Evolutionary conservation across 495 filamentous ascomycete species (phyloP).

Genomic region (Talaromyces liani): DNA sequence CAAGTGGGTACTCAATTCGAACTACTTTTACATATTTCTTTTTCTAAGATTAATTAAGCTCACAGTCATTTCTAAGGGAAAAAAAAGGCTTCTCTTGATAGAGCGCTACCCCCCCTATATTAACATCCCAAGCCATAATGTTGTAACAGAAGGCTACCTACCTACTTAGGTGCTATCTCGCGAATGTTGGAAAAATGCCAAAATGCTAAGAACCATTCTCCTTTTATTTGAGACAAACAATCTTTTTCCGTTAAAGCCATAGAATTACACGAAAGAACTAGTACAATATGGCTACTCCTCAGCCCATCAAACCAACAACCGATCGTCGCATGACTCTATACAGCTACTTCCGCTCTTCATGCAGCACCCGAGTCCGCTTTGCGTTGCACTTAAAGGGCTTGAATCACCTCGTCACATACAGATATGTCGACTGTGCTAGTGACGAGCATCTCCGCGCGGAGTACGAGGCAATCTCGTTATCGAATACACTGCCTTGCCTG

Average conservation of each 20-base stretch:
- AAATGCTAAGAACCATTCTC: background rate
- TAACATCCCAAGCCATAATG: too few relatives aligned
- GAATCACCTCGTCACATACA: background rate
- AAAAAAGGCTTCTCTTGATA: background rate
- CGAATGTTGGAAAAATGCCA: background rate
- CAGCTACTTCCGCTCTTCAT: constrained; percentile 50
- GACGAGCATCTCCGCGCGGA: background rate
- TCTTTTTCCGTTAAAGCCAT: background rate
- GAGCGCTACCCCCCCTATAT: too few relatives aligned
- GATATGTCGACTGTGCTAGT: background rate
- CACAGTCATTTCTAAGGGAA: background rate
- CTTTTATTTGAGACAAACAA: background rate
- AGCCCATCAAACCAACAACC: background rate
- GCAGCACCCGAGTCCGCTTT: constrained; percentile 44
- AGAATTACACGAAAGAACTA: background rate
- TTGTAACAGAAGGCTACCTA: too few relatives aligned
- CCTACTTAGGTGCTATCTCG: background rate
- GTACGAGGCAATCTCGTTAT: background rate
- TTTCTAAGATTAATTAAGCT: background rate
- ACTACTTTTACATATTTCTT: background rate
- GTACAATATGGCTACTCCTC: background rate
- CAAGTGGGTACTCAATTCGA: background rate
- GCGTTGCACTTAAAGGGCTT: constrained; percentile 36
- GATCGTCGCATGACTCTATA: constrained; percentile 22
- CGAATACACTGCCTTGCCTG: background rate